phyloP scores from a whole-genome alignment of 1,284 basidiomycete species.

The Puccinia sorghi region DNA sequence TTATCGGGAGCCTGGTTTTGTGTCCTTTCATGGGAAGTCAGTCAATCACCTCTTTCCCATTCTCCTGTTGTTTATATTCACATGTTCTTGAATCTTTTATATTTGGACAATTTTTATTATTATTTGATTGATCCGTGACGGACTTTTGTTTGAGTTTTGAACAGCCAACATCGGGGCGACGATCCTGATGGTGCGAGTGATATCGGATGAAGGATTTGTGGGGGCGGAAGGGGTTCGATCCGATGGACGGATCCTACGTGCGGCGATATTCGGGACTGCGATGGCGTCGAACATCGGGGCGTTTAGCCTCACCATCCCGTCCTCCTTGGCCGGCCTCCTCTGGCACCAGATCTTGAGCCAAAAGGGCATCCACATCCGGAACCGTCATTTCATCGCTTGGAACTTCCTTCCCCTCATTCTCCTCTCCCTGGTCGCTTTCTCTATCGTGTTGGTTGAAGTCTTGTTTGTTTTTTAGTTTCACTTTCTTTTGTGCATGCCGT shows the following conservation, averaged over 20 bases:
- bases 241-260: slow-evolving; percentile 18
- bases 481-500: neutral
- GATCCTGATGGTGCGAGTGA: slow-evolving; percentile 74
- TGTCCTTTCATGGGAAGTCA: slow-evolving; percentile 62
- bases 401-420: slow-evolving; percentile 32
- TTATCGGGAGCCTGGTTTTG: slow-evolving; percentile 56
- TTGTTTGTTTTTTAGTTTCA: slow-evolving; percentile 37
- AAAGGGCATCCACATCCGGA: slow-evolving; percentile 22
- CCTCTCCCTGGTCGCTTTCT: slow-evolving; percentile 23
- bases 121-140: too few relatives aligned
- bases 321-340: slow-evolving; percentile 36
- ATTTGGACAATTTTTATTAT: neutral
- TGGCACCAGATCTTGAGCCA: slow-evolving; percentile 36
- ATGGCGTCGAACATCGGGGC: slow-evolving; percentile 46
- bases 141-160: neutral
- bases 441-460: slow-evolving; percentile 34
- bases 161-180: slow-evolving; percentile 79
- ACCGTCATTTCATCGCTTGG: slow-evolving; percentile 27
- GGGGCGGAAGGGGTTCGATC: neutral
- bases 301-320: slow-evolving; percentile 45
- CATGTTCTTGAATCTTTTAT: neutral
- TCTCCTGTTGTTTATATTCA: too few relatives aligned
- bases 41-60: slow-evolving; percentile 64
- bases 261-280: slow-evolving; percentile 24
- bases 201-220: slow-evolving; percentile 53